Evolutionary conservation across 2,329 filamentous ascomycete species (phyloP).

Genomic region (Apiospora saccharicola): DNA sequence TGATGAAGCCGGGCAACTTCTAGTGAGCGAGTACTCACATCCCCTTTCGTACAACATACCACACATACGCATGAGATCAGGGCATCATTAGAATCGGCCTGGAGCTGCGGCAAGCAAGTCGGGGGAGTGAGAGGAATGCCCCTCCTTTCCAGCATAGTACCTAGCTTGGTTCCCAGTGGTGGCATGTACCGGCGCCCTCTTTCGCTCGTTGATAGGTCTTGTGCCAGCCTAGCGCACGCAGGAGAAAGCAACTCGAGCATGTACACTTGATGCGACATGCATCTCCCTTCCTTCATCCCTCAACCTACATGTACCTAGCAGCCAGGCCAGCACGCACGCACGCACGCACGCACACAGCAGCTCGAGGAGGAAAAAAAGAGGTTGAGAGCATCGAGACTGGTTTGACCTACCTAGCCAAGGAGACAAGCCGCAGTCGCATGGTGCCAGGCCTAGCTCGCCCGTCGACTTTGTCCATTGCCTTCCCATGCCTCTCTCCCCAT

Average conservation of each 20-base stretch:
- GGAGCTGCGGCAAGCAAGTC: slow-evolving; percentile 12
- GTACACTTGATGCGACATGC: slow-evolving; percentile 16
- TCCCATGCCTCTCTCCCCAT: slow-evolving; percentile 15
- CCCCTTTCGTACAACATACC: background rate
- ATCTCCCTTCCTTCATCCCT: slow-evolving; percentile 18
- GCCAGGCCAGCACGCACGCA: background rate
- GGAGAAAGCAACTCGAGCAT: slow-evolving; percentile 20
- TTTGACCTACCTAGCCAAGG: slow-evolving; percentile 1
- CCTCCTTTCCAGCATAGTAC: slow-evolving; percentile 17
- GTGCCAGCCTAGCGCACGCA: slow-evolving; percentile 19
- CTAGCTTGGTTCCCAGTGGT: slow-evolving; percentile 15
- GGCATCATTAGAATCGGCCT: background rate
- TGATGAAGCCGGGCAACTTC: slow-evolving; percentile 4
- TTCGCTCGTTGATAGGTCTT: slow-evolving; percentile 18
- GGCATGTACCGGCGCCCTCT: slow-evolving; percentile 20
- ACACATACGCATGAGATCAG: background rate
- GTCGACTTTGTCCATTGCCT: slow-evolving; percentile 1
- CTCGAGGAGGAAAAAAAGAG: background rate
- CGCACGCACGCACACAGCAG: no score
- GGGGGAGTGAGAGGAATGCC: background rate
- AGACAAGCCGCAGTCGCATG: slow-evolving; percentile 10
- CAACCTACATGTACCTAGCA: slow-evolving; percentile 20
- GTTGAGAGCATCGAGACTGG: slow-evolving; percentile 15
- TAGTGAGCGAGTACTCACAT: background rate
- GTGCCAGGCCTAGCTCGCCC: slow-evolving; percentile 16